Percentiles rank a stretch among this genome's conserved stretches.
These are phyloP conservation scores for Monosporascus ibericus DNA, from an alignment of 2,329 filamentous ascomycete genomes.

Conservation along the genomic window DNA sequence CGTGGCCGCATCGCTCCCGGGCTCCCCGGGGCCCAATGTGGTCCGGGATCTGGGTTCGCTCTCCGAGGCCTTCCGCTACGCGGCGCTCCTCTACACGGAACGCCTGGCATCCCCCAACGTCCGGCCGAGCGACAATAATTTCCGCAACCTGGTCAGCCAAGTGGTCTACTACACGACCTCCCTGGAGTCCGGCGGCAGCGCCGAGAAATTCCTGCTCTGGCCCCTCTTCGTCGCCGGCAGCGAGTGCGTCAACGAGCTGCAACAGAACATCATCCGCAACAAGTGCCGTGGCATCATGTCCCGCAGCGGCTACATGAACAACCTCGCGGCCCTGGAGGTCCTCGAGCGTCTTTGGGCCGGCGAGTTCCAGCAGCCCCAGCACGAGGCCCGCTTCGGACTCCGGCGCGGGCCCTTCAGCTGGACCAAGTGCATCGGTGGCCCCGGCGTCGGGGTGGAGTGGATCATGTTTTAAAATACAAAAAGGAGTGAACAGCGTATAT, in stretches of 20 bases:
- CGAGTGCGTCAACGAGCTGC: constrained; percentile 76
- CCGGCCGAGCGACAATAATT: constrained; percentile 67
- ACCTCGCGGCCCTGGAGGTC: constrained; percentile 77
- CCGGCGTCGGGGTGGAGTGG: constrained; percentile 56
- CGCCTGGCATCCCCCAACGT: constrained; percentile 73
- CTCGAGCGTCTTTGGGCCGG: constrained; percentile 77
- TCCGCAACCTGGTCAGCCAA: constrained; percentile 76
- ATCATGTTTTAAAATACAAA: constrained; percentile 51
- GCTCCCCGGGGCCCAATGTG: constrained; percentile 51
- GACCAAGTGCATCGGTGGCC: constrained; percentile 51
- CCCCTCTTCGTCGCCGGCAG: constrained; percentile 86
- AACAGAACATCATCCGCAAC: constrained; percentile 71
- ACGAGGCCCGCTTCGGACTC: constrained; percentile 28
- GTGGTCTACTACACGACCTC: constrained; percentile 79
- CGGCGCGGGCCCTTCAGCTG: constrained; percentile 50
- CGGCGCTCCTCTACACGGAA: constrained; percentile 84
- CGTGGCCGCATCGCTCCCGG: constrained; percentile 44
- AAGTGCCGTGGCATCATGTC: constrained; percentile 82
- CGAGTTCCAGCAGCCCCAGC: constrained; percentile 36
- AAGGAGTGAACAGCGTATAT: neutral
- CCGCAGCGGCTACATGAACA: constrained; percentile 90
- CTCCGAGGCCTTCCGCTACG: constrained; percentile 85
- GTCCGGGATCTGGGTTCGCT: constrained; percentile 72
- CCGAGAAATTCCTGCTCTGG: constrained; percentile 89
- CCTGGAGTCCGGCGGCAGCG: constrained; percentile 63